Conservation (phyloP, 139 green algal species). For the Coccomyxa sp. region DNA sequence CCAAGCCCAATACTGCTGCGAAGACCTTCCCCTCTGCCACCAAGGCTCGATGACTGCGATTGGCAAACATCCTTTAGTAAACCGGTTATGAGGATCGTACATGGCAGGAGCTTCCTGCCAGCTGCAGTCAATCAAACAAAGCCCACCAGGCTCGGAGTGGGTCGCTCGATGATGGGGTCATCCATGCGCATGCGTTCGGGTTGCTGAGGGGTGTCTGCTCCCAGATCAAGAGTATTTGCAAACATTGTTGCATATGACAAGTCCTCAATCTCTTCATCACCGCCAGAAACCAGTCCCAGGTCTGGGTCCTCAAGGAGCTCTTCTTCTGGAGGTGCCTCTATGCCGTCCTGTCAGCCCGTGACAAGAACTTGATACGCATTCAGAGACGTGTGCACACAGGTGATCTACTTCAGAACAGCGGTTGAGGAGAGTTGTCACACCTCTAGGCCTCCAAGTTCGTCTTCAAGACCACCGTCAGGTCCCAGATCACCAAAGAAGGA, state of each 20-base stretch:
- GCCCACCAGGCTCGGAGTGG: no score
- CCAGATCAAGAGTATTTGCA: conserved; percentile 13
- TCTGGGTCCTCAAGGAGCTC: neutral
- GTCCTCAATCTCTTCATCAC: conserved; percentile 38
- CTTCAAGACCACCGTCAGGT: conserved; percentile 30
- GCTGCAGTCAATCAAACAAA: no score
- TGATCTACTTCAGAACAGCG: no score
- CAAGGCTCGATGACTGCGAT: neutral
- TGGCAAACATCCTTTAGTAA: no score
- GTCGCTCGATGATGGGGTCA: no score
- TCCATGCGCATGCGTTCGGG: no score
- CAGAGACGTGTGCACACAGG: no score
- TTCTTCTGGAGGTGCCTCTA: conserved; percentile 65
- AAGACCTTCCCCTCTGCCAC: neutral
- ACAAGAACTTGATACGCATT: neutral
- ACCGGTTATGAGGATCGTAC: no score
- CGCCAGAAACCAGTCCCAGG: conserved; percentile 29
- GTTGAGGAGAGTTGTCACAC: no score
- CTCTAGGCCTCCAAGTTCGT: conserved; percentile 39
- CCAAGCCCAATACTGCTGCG: neutral
- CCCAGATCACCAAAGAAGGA: conserved; percentile 63
- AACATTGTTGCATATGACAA: conserved; percentile 64
- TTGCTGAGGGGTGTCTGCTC: neutral
- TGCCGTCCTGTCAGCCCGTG: conserved; percentile 48
- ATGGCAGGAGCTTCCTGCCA: no score